These are phyloP conservation scores for Tylopilus rubrobrunneus DNA, from an alignment of 768 basidiomycete species.

Conservation along the genomic window DNA sequence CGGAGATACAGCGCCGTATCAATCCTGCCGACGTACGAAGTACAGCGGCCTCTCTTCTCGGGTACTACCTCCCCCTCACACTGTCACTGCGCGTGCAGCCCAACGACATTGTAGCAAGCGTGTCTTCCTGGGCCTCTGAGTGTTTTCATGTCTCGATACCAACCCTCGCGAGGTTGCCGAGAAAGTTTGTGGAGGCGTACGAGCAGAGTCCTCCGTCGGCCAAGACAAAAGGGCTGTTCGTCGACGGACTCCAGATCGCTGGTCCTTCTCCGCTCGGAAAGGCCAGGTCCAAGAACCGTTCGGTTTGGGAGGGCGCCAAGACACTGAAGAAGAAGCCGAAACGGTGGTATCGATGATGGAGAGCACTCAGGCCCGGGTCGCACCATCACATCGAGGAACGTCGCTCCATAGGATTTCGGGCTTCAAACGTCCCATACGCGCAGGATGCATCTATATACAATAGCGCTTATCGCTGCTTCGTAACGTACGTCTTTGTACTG, in stretches of 20 bases:
- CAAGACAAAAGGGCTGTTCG: conserved; percentile 22
- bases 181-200: conserved; percentile 23
- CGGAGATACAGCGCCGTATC: conserved; percentile 32
- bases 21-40: conserved; percentile 53
- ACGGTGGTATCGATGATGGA: conserved; percentile 14
- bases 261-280: conserved; percentile 16
- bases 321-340: conserved; percentile 12
- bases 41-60: conserved; percentile 63
- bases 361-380: too few species aligned
- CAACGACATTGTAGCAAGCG: conserved; percentile 52
- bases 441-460: conserved; percentile 3
- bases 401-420: not conserved
- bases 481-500: not conserved
- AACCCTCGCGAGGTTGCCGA: conserved; percentile 16
- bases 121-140: conserved; percentile 53
- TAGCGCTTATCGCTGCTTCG: not conserved
- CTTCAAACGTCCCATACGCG: not conserved
- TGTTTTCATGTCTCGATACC: conserved; percentile 22
- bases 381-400: not conserved
- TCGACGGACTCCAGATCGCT: conserved; percentile 16
- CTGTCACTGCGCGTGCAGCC: too few species aligned
- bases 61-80: conserved; percentile 57
- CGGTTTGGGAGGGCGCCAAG: conserved; percentile 23
- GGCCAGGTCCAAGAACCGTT: conserved; percentile 21
- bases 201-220: conserved; percentile 3